A percentile compares a stretch with the other conserved stretches of the same genome.
Evolutionary conservation across 495 filamentous ascomycete species (phyloP).

Genomic region (Penicilliopsis zonata): DNA sequence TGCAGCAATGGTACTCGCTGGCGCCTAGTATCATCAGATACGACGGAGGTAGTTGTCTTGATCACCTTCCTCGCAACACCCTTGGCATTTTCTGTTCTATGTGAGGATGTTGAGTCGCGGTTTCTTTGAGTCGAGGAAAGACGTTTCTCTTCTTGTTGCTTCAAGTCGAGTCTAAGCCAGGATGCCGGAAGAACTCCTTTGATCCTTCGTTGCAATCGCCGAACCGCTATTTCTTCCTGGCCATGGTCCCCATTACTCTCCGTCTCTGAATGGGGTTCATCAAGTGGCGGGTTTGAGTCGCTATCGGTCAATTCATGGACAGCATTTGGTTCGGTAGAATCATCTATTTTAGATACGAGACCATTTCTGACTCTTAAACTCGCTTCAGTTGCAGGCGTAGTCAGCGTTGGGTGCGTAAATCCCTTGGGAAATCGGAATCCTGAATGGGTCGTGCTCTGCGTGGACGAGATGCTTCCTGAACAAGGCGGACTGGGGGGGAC

Average conservation of each 20-base stretch:
- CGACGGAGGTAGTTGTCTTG: constrained; percentile 8
- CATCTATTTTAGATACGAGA: constrained; percentile 2
- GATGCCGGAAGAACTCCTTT: constrained; percentile 86
- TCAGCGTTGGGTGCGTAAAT: constrained; percentile 21
- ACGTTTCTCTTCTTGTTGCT: constrained; percentile 26
- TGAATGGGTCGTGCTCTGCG: constrained; percentile 7
- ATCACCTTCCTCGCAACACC: constrained; percentile 33
- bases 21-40: constrained; percentile 6
- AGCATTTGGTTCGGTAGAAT: constrained; percentile 6
- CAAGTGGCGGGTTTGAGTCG: constrained; percentile 10
- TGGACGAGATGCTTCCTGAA: constrained; percentile 20
- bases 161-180: constrained; percentile 64
- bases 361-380: constrained; percentile 5
- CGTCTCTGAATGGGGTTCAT: constrained; percentile 4
- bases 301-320: constrained; percentile 11
- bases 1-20: constrained; percentile 18
- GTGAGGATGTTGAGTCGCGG: constrained; percentile 7
- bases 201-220: constrained; percentile 42
- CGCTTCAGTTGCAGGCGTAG: constrained; percentile 17
- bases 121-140: constrained; percentile 10
- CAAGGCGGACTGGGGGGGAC: constrained; percentile 30
- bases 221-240: constrained; percentile 18
- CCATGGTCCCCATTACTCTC: constrained; percentile 7
- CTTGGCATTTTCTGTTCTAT: constrained; percentile 18
- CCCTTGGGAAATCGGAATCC: constrained; percentile 30